These are phyloP conservation scores for Olyra latifolia DNA, from an alignment of 176 grass and related monocot species.

Conservation along the genomic window DNA sequence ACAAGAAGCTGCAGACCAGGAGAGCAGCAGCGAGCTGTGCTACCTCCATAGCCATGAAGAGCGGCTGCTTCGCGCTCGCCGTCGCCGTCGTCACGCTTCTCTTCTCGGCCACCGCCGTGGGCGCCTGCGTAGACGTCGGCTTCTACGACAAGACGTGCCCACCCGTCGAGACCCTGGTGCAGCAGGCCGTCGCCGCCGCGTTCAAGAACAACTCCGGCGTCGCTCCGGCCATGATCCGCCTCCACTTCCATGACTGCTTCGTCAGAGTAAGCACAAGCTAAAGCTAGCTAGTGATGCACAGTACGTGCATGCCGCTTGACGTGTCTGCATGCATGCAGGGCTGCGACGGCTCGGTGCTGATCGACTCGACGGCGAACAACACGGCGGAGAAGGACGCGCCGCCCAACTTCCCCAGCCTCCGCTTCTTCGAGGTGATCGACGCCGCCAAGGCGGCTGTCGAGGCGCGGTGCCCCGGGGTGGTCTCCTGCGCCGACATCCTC, in stretches of 20 bases:
- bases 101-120: neutral
- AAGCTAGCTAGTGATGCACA: no score
- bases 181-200: constrained; percentile 30
- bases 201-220: constrained; percentile 55
- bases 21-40: neutral
- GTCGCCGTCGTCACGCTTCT: neutral
- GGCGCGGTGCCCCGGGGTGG: constrained; percentile 44
- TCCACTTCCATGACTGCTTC: constrained; percentile 94
- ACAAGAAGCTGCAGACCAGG: neutral
- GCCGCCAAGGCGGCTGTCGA: constrained; percentile 46
- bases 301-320: neutral
- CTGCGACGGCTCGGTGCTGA: constrained; percentile 58
- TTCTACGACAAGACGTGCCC: constrained; percentile 63
- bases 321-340: constrained; percentile 22
- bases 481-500: constrained; percentile 74
- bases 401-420: constrained; percentile 56
- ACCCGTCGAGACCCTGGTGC: constrained; percentile 45
- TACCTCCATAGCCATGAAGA: neutral
- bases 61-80: neutral
- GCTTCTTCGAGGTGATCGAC: constrained; percentile 51
- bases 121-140: constrained; percentile 41
- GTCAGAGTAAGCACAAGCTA: constrained; percentile 44
- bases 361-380: constrained; percentile 45
- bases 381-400: constrained; percentile 52
- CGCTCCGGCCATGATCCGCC: constrained; percentile 55